phyloP scores from a whole-genome alignment of 1,284 basidiomycete genomes.

The Tilletia indica region DNA sequence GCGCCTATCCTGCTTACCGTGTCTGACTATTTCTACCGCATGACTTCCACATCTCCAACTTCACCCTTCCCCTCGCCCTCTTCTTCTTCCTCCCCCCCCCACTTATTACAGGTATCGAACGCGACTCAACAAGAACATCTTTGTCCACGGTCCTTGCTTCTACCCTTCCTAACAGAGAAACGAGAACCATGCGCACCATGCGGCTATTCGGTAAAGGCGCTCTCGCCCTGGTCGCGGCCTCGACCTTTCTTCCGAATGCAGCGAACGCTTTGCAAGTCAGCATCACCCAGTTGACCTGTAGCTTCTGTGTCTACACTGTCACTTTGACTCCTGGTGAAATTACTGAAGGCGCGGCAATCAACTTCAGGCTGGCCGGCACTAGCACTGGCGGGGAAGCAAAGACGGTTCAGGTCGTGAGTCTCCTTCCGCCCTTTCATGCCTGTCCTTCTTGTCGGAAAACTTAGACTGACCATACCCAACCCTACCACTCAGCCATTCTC shows the following conservation, averaged over 20 bases:
- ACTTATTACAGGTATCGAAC: too few species aligned
- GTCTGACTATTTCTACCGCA: too few species aligned
- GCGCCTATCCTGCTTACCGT: too few species aligned
- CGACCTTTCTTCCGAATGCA: not conserved
- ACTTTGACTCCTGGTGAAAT: not conserved
- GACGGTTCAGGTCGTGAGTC: not conserved
- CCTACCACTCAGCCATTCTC: not conserved
- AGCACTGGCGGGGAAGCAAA: not conserved
- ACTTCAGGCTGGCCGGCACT: not conserved
- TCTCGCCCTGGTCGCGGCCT: not conserved
- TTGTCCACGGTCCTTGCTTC: too few species aligned
- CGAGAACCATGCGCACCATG: not conserved
- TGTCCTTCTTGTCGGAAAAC: not conserved
- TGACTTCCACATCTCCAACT: too few species aligned
- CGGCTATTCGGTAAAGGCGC: not conserved
- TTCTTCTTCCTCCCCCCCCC: too few species aligned
- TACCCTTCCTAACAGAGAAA: not conserved
- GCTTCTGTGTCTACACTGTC: conserved; percentile 9
- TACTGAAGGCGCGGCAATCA: not conserved
- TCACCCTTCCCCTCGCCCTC: too few species aligned
- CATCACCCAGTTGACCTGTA: not conserved
- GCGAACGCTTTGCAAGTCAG: not conserved
- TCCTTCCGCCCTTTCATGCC: too few species aligned
- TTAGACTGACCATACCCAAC: not conserved
- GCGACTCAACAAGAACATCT: too few species aligned